A percentile compares a stretch with the other conserved stretches of the same genome.
These are phyloP conservation scores for Sophora flavescens DNA, from an alignment of 306 rosid genomes.

Conservation along the genomic window DNA sequence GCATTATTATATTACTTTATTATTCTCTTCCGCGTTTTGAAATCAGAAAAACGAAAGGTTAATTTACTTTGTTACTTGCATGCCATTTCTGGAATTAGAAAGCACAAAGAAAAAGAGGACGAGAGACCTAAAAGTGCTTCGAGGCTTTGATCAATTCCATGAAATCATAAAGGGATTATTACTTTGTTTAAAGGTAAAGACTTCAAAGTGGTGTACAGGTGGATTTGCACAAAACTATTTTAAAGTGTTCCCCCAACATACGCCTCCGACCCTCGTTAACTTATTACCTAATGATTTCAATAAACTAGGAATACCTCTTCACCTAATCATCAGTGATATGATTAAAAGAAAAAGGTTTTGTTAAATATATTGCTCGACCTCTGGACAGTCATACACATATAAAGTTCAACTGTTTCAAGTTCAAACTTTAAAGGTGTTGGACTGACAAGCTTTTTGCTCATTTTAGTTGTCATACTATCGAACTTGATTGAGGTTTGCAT, in stretches of 20 bases:
- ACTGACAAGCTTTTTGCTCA: constrained; percentile 4
- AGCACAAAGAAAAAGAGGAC: not conserved
- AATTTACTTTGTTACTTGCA: not conserved
- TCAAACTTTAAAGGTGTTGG: not conserved
- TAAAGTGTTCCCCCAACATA: constrained; percentile 10
- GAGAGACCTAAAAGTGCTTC: constrained; percentile 29
- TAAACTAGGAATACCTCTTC: not conserved
- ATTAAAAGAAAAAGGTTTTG: not conserved
- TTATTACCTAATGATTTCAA: not conserved
- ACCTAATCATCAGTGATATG: not conserved
- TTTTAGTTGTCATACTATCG: not conserved
- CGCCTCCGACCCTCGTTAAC: constrained; percentile 6
- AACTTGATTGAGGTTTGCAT: constrained; percentile 16
- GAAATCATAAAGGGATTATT: constrained; percentile 42
- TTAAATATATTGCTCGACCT: not conserved
- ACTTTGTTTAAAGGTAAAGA: constrained; percentile 44
- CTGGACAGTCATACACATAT: not conserved
- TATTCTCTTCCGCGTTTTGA: not conserved
- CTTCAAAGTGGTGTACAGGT: constrained; percentile 39
- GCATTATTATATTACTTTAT: no score
- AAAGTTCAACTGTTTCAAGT: not conserved
- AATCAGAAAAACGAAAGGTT: not conserved
- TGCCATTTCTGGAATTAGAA: not conserved
- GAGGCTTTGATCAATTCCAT: constrained; percentile 32
- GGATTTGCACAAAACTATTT: constrained; percentile 33